A percentile compares a stretch with the other conserved stretches of the same genome.
These are phyloP conservation scores for Diutina ranongensis DNA, from an alignment of 1,139 yeast species.

Conservation along the genomic window DNA sequence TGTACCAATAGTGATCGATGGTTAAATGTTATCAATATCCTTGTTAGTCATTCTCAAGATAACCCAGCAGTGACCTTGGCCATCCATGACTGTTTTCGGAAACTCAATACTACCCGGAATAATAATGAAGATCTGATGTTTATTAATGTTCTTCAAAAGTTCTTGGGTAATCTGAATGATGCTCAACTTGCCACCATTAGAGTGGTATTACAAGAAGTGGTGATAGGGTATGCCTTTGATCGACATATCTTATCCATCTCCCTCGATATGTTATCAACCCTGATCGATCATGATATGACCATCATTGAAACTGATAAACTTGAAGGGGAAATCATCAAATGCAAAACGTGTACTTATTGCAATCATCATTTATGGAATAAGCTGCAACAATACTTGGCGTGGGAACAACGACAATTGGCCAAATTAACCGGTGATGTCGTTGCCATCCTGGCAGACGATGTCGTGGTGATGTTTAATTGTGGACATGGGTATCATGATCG, in stretches of 20 bases:
- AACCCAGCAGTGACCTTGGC: not conserved
- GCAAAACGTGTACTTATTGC: constrained; percentile 57
- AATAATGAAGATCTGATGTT: constrained; percentile 5
- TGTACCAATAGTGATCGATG: not conserved
- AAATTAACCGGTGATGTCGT: not conserved
- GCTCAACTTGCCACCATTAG: constrained; percentile 51
- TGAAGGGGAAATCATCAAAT: constrained; percentile 50
- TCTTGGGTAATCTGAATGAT: constrained; percentile 17
- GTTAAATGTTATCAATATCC: not conserved
- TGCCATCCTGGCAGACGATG: constrained; percentile 13
- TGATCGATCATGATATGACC: constrained; percentile 35
- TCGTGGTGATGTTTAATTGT: constrained; percentile 26
- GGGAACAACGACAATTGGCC: constrained; percentile 31
- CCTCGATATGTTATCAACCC: constrained; percentile 41
- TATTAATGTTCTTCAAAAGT: constrained; percentile 9
- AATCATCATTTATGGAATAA: constrained; percentile 57
- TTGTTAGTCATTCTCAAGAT: not conserved
- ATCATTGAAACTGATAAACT: constrained; percentile 26
- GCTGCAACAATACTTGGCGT: constrained; percentile 33
- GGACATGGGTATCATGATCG: constrained; percentile 57
- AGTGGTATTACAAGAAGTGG: constrained; percentile 48
- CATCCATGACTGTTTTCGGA: constrained; percentile 41
- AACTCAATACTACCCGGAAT: constrained; percentile 15
- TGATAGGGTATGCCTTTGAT: constrained; percentile 55
- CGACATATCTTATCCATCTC: constrained; percentile 44